These are phyloP conservation scores for Ceratocystis huliohia DNA, from an alignment of 2,329 filamentous ascomycete genomes.

Conservation along the genomic window DNA sequence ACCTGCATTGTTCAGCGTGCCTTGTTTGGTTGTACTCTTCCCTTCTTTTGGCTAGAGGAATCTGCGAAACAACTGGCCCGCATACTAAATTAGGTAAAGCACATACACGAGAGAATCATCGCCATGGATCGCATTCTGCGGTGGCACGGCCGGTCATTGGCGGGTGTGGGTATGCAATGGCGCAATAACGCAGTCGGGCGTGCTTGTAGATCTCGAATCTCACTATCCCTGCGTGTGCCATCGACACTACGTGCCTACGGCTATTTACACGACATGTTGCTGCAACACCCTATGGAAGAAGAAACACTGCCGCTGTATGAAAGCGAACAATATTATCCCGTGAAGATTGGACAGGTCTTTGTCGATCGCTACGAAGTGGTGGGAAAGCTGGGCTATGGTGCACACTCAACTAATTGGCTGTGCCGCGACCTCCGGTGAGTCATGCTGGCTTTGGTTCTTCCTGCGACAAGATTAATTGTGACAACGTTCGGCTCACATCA, in stretches of 20 bases:
- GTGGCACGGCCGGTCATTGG: background rate
- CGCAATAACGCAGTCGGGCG: background rate
- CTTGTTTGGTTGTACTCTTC: too few relatives aligned
- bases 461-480: background rate
- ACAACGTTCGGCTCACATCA: background rate
- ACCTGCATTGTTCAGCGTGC: too few relatives aligned
- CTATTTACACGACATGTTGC: constrained; percentile 19
- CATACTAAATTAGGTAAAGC: background rate
- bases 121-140: background rate
- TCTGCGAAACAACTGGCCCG: background rate
- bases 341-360: constrained; percentile 23
- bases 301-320: constrained; percentile 24
- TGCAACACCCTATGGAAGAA: constrained; percentile 24
- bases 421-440: constrained; percentile 24
- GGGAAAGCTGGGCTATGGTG: constrained; percentile 25
- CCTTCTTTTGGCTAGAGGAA: too few relatives aligned
- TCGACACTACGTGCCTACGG: constrained; percentile 10
- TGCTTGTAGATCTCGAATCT: background rate
- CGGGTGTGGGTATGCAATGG: too few relatives aligned
- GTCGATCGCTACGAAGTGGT: constrained; percentile 24
- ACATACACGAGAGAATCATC: background rate
- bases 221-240: background rate
- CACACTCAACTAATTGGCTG: constrained; percentile 25
- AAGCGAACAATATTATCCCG: constrained; percentile 24
- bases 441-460: background rate